Evolutionary conservation across 225 moss, liverwort and hornwort species (phyloP), one percentile per base, ranked within the genome.

Genomic region (Neckera pumila): DNA sequence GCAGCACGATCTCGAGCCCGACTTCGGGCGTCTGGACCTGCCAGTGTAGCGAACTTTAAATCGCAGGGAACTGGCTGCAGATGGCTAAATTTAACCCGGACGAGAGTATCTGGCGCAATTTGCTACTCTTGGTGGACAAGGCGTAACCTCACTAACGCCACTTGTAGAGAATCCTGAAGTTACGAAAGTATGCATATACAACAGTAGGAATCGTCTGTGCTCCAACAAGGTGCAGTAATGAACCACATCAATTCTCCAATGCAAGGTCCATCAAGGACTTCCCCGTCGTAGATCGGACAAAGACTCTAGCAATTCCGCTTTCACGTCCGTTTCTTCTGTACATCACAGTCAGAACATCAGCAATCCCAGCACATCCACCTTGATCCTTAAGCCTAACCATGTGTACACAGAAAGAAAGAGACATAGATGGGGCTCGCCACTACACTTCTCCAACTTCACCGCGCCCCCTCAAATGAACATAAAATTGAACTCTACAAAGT

Each of bases 1-100:
- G 94, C 92, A 87, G 94, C 93, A 42, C 93, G 94, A 82, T 92
- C 93, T 86, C 93, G 93, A 76, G 93, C 95, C 94, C 95, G 94
- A 38, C 94, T 95, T 75, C 95, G 95, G 95, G 95, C 96, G 94
- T 95, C 96, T 79, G 94, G 93, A 40, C 92, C 94, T 86, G 96
- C 95, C 94, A 92, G 94, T 45, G 92, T 66, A 90, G 82, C 89
- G 81, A 59, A 5, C 60, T 93, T 92, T 78, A 82, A 53, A 79
- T 56, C 42, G 17, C 91, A 59, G 61, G 54, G 80, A 49, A 59
- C 60, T 87, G 8, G 25, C 66, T 88, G 23, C 40, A 59, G 79
- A 76, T 64, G 42, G 58, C 80, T 61, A 28, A 12, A 31, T 61
- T 28, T 28, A 17, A 33, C 59, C 64, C 81, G 71, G 26, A 81